Conservation (phyloP, 805 yeast genomes). For the Lachancea cidri region DNA sequence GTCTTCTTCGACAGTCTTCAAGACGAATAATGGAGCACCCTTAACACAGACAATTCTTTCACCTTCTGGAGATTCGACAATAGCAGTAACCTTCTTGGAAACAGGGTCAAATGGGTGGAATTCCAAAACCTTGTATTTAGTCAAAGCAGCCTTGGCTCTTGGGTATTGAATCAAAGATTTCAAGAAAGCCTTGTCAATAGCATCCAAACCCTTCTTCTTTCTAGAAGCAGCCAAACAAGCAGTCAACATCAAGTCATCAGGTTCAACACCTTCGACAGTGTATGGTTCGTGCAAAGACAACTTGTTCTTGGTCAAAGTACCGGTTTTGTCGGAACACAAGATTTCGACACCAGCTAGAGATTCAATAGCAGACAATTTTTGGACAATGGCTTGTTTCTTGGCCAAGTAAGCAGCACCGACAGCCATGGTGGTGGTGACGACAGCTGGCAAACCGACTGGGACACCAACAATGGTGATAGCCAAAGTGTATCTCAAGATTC, state of each 20-base stretch:
- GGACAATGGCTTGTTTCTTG: conserved; percentile 95
- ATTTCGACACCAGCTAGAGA: conserved; percentile 97
- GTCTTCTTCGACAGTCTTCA: conserved; percentile 95
- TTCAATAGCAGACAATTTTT: conserved; percentile 93
- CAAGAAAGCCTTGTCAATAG: conserved; percentile 94
- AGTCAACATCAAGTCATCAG: conserved; percentile 94
- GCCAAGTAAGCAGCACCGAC: conserved; percentile 99
- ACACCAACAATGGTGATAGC: conserved; percentile 97
- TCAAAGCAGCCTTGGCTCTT: conserved; percentile 85
- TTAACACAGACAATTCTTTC: conserved; percentile 93
- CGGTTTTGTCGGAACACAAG: conserved; percentile 96
- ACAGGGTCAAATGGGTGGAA: conserved; percentile 98
- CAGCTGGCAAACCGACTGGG: conserved; percentile 98
- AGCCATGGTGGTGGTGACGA: conserved; percentile 98
- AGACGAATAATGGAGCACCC: conserved; percentile 97
- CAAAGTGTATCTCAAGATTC: conserved; percentile 84
- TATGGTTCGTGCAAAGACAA: conserved; percentile 93
- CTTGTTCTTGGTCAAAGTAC: conserved; percentile 96
- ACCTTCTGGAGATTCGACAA: conserved; percentile 94
- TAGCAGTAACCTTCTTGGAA: conserved; percentile 91
- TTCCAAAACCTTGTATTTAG: conserved; percentile 90
- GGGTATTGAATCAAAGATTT: conserved; percentile 85
- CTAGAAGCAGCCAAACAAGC: conserved; percentile 97
- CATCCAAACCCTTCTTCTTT: conserved; percentile 97
- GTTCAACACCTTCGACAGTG: conserved; percentile 95